These are phyloP conservation scores for Cystofilobasidium macerans DNA, from an alignment of 768 basidiomycete species.

Conservation along the genomic window DNA sequence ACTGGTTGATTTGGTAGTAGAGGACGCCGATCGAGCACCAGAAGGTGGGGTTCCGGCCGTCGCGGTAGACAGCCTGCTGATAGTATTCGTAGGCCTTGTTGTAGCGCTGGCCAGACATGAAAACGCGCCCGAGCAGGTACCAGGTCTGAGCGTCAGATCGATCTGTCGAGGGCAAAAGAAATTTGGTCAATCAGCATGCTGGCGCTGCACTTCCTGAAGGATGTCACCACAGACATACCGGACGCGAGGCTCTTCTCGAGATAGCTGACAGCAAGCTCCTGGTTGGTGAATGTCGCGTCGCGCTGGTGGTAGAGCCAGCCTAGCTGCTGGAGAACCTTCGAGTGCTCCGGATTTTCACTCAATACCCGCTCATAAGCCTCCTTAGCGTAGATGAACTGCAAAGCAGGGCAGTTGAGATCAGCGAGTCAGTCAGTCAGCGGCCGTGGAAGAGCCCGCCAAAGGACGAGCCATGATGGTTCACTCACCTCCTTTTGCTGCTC, in stretches of 20 bases:
- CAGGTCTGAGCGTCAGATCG: conserved; percentile 93
- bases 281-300: conserved; percentile 86
- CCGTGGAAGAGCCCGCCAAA: background rate
- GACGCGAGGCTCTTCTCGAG: conserved; percentile 91
- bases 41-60: conserved; percentile 96
- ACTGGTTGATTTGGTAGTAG: conserved; percentile 99
- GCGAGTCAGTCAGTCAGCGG: background rate
- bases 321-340: conserved; percentile 93
- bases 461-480: conserved; percentile 15
- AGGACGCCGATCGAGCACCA: conserved; percentile 99
- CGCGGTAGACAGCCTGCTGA: conserved; percentile 97
- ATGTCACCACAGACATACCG: conserved; percentile 53
- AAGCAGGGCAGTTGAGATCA: background rate
- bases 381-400: conserved; percentile 73
- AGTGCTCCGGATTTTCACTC: conserved; percentile 80
- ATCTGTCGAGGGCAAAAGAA: conserved; percentile 45
- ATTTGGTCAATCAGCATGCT: background rate
- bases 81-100: conserved; percentile 99
- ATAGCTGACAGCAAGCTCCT: conserved; percentile 85
- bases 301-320: conserved; percentile 97
- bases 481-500: conserved; percentile 93
- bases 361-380: conserved; percentile 95
- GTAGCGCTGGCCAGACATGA: conserved; percentile 97
- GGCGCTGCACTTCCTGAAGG: too few relatives aligned
- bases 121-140: conserved; percentile 96